Conservation (phyloP, 1,284 basidiomycete species). For the Austropuccinia psidii region DNA sequence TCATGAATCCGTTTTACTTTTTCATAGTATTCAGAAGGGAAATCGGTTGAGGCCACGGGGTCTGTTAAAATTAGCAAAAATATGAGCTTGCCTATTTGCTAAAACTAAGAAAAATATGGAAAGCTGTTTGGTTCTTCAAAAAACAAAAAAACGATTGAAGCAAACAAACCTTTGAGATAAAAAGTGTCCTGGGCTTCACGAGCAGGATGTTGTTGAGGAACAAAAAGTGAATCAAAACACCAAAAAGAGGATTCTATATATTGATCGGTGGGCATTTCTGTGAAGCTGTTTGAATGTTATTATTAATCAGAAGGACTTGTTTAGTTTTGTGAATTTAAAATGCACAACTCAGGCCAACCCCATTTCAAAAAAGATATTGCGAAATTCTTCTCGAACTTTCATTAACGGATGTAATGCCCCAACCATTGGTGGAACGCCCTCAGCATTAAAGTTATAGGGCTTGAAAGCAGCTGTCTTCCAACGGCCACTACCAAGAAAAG, state of each 20-base stretch:
- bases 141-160: neutral
- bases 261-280: slow-evolving; percentile 97
- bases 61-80: slow-evolving; percentile 55
- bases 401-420: slow-evolving; percentile 92
- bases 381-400: slow-evolving; percentile 96
- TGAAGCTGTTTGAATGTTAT: slow-evolving; percentile 63
- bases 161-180: slow-evolving; percentile 72
- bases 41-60: slow-evolving; percentile 66
- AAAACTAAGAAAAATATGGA: slow-evolving; percentile 25
- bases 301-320: neutral
- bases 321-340: neutral
- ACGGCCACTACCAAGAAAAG: slow-evolving; percentile 57
- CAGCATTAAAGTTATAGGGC: slow-evolving; percentile 98
- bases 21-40: slow-evolving; percentile 77
- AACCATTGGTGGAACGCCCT: slow-evolving; percentile 75
- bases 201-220: slow-evolving; percentile 98
- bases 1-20: slow-evolving; percentile 84
- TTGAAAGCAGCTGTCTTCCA: slow-evolving; percentile 93
- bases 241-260: slow-evolving; percentile 99
- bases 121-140: neutral
- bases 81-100: slow-evolving; percentile 15
- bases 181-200: slow-evolving; percentile 98
- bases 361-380: slow-evolving; percentile 99
- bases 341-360: slow-evolving; percentile 59
- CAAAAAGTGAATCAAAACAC: slow-evolving; percentile 98